phyloP scores from a whole-genome alignment of 495 filamentous ascomycete genomes.

The Penicillium samsonianum region DNA sequence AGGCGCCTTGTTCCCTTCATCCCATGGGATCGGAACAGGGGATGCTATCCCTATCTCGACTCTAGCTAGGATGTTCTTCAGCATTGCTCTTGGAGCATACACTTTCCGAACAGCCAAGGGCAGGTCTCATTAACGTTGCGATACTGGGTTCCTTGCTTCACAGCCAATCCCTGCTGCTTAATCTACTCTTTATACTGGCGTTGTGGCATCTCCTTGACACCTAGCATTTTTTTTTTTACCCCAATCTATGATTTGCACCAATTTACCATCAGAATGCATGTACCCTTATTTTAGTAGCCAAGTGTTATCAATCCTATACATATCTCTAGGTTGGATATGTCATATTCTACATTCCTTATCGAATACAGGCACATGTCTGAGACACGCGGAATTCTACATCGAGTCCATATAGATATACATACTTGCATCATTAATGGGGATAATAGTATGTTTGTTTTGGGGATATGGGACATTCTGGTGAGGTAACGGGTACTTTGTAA shows the following conservation, averaged over 20 bases:
- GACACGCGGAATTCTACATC: slow-evolving; percentile 22
- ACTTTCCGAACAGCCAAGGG: background rate
- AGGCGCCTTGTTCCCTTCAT: background rate
- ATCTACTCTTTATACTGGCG: slow-evolving; percentile 16
- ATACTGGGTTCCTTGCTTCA: slow-evolving; percentile 17
- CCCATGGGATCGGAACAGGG: background rate
- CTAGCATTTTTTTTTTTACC: slow-evolving; percentile 18
- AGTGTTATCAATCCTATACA: background rate
- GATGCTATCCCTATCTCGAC: background rate
- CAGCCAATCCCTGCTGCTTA: slow-evolving; percentile 11
- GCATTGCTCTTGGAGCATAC: background rate
- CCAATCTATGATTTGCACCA: background rate
- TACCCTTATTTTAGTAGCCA: background rate
- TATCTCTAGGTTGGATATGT: background rate
- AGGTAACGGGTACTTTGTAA: slow-evolving; percentile 11
- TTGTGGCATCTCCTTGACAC: slow-evolving; percentile 28
- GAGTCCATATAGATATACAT: slow-evolving; percentile 12
- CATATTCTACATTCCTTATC: slow-evolving; percentile 14
- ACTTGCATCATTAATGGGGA: too few relatives aligned
- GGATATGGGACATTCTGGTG: background rate
- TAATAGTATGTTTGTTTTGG: background rate
- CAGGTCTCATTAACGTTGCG: slow-evolving; percentile 17
- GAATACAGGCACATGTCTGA: slow-evolving; percentile 18
- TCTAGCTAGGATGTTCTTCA: background rate
- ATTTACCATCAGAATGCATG: background rate